Conservation (phyloP, 2,329 filamentous ascomycete species). For the Exophiala bonariae region DNA sequence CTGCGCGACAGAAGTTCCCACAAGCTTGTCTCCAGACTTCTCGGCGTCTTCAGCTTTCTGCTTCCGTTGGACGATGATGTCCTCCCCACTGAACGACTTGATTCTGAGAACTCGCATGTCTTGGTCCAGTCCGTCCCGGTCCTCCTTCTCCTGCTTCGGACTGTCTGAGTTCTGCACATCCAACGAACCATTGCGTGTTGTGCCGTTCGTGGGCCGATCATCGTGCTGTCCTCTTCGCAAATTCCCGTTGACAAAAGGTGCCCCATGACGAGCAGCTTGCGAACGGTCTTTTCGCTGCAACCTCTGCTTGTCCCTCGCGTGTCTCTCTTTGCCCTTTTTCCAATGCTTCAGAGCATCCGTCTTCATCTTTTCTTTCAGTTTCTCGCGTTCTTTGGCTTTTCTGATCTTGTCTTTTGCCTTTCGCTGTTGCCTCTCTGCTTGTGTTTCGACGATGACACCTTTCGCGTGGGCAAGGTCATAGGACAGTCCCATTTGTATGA, state of each 20-base stretch:
- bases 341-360: constrained; percentile 41
- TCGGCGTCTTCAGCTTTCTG: background rate
- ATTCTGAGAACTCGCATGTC: background rate
- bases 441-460: constrained; percentile 36
- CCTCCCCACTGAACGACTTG: constrained; percentile 1
- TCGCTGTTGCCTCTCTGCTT: constrained; percentile 28
- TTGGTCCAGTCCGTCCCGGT: background rate
- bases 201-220: too few species aligned
- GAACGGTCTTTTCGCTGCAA: constrained; percentile 27
- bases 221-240: too few species aligned
- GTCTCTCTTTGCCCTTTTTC: constrained; percentile 40
- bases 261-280: background rate
- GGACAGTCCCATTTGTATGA: constrained; percentile 52
- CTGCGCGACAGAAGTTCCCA: background rate
- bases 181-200: background rate
- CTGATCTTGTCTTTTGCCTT: constrained; percentile 28
- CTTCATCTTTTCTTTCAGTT: constrained; percentile 39
- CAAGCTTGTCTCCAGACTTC: background rate
- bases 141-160: background rate
- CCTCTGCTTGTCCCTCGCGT: constrained; percentile 32
- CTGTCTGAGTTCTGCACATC: background rate
- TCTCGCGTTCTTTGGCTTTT: constrained; percentile 36
- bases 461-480: constrained; percentile 50
- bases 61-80: background rate
- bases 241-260: background rate